These are phyloP conservation scores for Phytophthora capsici DNA, from an alignment of 352 stramenopile species.

Conservation along the genomic window DNA sequence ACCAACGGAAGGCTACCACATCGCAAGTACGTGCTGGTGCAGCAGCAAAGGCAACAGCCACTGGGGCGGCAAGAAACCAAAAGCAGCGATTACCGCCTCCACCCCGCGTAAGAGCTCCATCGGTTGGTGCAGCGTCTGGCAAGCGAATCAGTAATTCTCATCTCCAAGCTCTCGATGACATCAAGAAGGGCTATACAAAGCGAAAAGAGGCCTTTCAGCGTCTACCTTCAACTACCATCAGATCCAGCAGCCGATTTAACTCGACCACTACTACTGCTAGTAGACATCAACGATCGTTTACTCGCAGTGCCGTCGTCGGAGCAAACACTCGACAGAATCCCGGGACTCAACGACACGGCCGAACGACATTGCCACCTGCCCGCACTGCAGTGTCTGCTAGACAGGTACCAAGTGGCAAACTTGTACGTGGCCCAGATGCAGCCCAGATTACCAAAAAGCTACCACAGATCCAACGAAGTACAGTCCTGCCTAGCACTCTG, in stretches of 20 bases:
- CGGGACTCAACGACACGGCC: constrained; percentile 9
- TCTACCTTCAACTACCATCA: constrained; percentile 23
- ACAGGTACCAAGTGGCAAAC: constrained; percentile 2
- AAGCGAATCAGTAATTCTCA: constrained; percentile 65
- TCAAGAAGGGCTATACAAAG: constrained; percentile 65
- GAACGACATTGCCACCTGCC: constrained; percentile 13
- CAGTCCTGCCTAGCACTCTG: not conserved
- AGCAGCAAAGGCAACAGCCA: constrained; percentile 10
- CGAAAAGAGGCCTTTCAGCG: constrained; percentile 62
- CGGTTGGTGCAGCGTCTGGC: constrained; percentile 54
- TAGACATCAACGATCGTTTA: constrained; percentile 32
- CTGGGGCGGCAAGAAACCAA: constrained; percentile 10
- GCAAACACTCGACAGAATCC: constrained; percentile 12
- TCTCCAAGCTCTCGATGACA: constrained; percentile 69
- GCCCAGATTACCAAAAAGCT: constrained; percentile 26
- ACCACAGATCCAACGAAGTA: constrained; percentile 24
- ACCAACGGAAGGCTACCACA: constrained; percentile 53
- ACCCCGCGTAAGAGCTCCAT: constrained; percentile 51
- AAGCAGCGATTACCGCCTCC: constrained; percentile 36
- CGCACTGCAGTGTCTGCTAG: constrained; percentile 3
- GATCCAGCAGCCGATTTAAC: constrained; percentile 23
- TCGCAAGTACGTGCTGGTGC: constrained; percentile 33
- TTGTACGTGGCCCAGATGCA: constrained; percentile 1
- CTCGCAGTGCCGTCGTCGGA: constrained; percentile 24
- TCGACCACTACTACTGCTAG: constrained; percentile 2